Evolutionary conservation across 768 basidiomycete species (phyloP).

Genomic region (Coprinopsis cinerea): DNA sequence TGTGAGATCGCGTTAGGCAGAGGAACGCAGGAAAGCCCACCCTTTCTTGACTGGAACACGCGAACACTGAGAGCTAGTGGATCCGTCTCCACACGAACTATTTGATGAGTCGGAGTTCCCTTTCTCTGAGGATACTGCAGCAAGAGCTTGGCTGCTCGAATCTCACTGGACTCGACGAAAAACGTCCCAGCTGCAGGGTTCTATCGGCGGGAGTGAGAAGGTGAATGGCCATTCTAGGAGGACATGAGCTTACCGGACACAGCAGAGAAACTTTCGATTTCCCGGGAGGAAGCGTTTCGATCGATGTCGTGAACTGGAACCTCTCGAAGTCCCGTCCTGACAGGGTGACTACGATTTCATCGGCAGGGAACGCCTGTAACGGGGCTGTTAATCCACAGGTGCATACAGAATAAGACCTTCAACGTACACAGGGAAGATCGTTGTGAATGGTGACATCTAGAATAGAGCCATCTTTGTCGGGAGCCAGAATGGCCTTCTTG

Average conservation of each 20-base stretch:
- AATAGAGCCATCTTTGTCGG: constrained; percentile 61
- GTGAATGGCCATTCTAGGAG: neutral
- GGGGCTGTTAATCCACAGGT: constrained; percentile 4
- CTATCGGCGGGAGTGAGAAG: constrained; percentile 34
- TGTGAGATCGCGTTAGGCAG: constrained; percentile 4
- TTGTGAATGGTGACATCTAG: constrained; percentile 60
- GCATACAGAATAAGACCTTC: neutral
- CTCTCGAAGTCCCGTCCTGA: constrained; percentile 58
- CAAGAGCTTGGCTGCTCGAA: constrained; percentile 55
- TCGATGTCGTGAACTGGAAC: constrained; percentile 45
- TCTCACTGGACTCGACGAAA: constrained; percentile 60
- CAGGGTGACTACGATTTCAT: constrained; percentile 57
- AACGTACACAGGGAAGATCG: constrained; percentile 67
- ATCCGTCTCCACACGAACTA: constrained; percentile 61
- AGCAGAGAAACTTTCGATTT: constrained; percentile 51
- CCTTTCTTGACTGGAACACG: constrained; percentile 50
- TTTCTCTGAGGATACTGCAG: constrained; percentile 60
- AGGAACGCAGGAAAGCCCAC: constrained; percentile 20
- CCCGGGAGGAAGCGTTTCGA: constrained; percentile 49
- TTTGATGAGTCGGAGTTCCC: constrained; percentile 26
- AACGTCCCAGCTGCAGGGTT: constrained; percentile 67
- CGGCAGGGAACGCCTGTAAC: constrained; percentile 44
- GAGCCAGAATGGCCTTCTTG: constrained; percentile 42
- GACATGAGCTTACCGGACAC: constrained; percentile 56
- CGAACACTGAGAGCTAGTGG: constrained; percentile 55